Conservation (phyloP, 345 rosid species). For the Melaleuca alternifolia region DNA sequence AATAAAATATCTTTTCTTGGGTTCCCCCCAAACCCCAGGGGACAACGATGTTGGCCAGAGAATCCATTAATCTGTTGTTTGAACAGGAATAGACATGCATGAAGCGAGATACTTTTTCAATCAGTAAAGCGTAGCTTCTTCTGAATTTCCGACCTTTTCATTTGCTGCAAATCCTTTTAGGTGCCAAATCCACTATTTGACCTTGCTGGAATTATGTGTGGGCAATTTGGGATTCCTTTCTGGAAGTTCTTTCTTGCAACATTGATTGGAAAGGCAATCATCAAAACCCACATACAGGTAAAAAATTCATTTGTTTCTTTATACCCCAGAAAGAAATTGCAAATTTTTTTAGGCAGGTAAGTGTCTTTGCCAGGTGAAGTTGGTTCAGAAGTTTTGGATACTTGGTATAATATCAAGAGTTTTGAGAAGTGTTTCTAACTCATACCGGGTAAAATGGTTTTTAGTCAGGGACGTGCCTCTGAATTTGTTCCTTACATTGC, state of each 20-base stretch:
- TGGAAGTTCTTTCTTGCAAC: constrained; percentile 93
- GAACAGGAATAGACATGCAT: neutral
- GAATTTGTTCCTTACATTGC: constrained; percentile 10
- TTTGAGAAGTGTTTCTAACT: neutral
- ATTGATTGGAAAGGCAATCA: constrained; percentile 77
- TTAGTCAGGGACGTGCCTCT: neutral
- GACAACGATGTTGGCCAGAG: neutral
- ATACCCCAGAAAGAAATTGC: neutral
- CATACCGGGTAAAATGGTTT: neutral
- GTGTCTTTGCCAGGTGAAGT: neutral
- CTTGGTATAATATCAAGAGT: neutral
- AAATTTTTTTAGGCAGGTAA: neutral
- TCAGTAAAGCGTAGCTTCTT: neutral
- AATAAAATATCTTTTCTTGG: neutral
- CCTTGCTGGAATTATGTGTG: constrained; percentile 99
- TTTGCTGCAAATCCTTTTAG: constrained; percentile 17
- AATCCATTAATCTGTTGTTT: neutral
- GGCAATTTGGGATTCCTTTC: constrained; percentile 90
- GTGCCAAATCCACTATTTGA: constrained; percentile 99
- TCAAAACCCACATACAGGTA: constrained; percentile 98
- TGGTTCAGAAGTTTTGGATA: neutral
- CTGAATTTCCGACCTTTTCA: neutral
- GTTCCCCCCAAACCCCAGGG: too few relatives aligned
- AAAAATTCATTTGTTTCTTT: neutral
- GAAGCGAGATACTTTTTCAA: neutral